Evolutionary conservation across 108 stramenopile genomes (phyloP).

Genomic region (Aurantiochytrium sp.): DNA sequence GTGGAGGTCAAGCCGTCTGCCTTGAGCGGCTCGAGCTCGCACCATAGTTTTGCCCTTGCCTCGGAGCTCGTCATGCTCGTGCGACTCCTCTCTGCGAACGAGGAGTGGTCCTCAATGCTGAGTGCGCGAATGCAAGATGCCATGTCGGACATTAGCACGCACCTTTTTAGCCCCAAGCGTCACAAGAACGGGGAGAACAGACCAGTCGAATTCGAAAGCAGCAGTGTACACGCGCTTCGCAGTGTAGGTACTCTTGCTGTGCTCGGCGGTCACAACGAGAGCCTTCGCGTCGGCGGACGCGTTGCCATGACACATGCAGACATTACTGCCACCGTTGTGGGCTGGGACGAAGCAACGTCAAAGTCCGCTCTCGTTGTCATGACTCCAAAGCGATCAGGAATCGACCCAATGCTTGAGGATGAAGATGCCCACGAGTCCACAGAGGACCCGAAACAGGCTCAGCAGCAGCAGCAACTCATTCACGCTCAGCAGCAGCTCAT

Average conservation of each 20-base stretch:
- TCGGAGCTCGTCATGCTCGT: neutral
- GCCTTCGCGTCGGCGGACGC: neutral
- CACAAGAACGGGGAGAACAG: neutral
- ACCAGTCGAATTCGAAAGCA: neutral
- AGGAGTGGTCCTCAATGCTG: neutral
- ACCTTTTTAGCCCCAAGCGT: neutral
- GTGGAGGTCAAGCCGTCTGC: neutral
- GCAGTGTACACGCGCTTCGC: neutral
- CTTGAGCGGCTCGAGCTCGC: neutral
- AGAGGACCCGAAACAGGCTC: neutral
- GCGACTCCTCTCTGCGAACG: neutral
- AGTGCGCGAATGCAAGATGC: neutral
- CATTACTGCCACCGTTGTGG: neutral
- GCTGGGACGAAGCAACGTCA: neutral
- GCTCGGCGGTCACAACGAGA: neutral
- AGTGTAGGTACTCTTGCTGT: neutral
- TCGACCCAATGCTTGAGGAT: neutral
- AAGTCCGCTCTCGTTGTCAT: slow-evolving; percentile 1
- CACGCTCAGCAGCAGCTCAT: neutral
- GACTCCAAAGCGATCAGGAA: neutral
- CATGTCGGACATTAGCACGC: neutral
- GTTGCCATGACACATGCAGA: slow-evolving; percentile 18
- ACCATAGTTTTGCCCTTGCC: slow-evolving; percentile 1
- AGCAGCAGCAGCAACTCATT: neutral
- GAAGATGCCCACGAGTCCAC: neutral